Base-by-base conservation (phyloP, 116 monocot species). In the Trichopus zeylanicus region DNA sequence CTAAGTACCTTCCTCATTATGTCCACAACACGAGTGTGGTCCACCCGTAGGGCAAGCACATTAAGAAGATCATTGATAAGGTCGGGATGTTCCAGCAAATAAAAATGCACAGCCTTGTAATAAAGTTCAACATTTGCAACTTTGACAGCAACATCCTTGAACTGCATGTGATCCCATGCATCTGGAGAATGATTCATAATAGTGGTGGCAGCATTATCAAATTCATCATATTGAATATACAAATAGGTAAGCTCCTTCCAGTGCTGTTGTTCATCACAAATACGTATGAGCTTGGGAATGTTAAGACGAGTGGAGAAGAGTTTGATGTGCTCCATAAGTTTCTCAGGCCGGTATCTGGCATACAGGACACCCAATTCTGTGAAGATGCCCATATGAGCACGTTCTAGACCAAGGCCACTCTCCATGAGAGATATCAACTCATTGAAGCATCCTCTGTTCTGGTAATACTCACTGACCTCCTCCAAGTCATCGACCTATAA, bases 61-160 rank as follows among this genome's bases (percentile, higher is more conserved):
- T 95, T 81, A 35, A 95, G 81, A 46, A 90, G 46, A 72, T 90
- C 95, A 72, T 95, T 95, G 31, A 95, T 90, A 47, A 95, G 86
- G 46, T 95, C 95, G 26, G 90, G 95, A 67, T 95, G 88, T 39
- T 88, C 88, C 63, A 80, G 73, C 68, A 95, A 64, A 70, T 95
- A 90, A 70, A 95, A 95, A 75, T 90, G 95, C 55, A 95, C 95
- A n/a, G 95, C 83, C 70, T 95, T 95, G 79, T 95, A 95, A 61
- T 95, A 95, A 35, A 95, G 86, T 69, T 95, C 95, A n/a, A 95
- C 95, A 75, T 87, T 95, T 57, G 90, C 95, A 65, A 90, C 87
- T 76, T 95, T 90, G 25, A 83, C 87, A 46, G 67, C 63, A 69
- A 95, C 87, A 78, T 95, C 95, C 49, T 90, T 95, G 65, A 95